phyloP scores from a whole-genome alignment of 495 filamentous ascomycete genomes.

The Thozetella sp. region DNA sequence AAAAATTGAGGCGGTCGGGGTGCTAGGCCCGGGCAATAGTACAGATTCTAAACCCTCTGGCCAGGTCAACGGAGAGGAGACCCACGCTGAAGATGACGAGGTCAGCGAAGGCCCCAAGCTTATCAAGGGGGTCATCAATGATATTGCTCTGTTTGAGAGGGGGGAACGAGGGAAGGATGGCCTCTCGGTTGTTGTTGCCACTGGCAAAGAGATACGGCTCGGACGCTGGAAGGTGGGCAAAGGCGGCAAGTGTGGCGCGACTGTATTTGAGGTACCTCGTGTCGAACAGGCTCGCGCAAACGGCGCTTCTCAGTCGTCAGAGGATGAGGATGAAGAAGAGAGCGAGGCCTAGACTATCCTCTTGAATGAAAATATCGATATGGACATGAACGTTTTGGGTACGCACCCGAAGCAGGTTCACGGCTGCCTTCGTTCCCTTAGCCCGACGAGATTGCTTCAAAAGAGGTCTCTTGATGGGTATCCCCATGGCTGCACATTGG shows the following conservation, averaged over 20 bases:
- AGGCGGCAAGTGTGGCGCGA: conserved; percentile 72
- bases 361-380: neutral
- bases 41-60: conserved; percentile 6
- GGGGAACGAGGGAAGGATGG: conserved; percentile 71
- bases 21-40: conserved; percentile 47
- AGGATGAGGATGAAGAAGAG: conserved; percentile 14
- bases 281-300: conserved; percentile 24
- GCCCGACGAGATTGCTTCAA: no score
- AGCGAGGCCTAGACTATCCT: neutral
- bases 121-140: conserved; percentile 80
- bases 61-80: conserved; percentile 9
- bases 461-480: no score
- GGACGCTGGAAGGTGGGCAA: conserved; percentile 70
- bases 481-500: no score
- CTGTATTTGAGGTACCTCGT: conserved; percentile 78
- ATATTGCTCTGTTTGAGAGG: conserved; percentile 79
- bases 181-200: conserved; percentile 76
- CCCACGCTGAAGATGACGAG: conserved; percentile 5
- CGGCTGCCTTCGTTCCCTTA: no score
- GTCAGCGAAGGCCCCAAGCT: neutral
- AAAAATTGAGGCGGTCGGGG: conserved; percentile 70
- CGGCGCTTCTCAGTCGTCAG: conserved; percentile 11
- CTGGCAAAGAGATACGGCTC: conserved; percentile 83
- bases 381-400: no score
- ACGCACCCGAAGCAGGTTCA: no score